Evolutionary conservation across 768 basidiomycete genomes (phyloP).

Genomic region (Agrocybe praecox): DNA sequence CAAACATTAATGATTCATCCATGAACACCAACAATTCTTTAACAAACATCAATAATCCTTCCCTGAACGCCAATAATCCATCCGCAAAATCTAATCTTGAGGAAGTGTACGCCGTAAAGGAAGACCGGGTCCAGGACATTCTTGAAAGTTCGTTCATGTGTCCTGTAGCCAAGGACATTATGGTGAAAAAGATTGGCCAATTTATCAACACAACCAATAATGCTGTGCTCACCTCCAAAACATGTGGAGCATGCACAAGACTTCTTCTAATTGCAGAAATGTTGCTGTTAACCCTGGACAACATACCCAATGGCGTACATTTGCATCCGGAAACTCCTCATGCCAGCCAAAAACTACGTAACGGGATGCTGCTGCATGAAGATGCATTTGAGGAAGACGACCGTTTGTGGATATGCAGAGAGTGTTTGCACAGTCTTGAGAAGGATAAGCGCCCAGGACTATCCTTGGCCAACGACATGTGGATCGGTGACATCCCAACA

Average conservation of each 20-base stretch:
- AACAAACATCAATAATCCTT: no score
- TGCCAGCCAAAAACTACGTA: neutral
- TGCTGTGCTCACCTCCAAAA: neutral
- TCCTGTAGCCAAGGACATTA: neutral
- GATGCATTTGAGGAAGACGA: neutral
- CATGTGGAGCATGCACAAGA: slow-evolving; percentile 5
- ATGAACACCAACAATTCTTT: no score
- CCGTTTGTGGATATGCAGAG: neutral
- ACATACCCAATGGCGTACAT: neutral
- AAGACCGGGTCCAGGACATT: neutral
- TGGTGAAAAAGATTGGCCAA: neutral
- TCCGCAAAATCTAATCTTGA: neutral
- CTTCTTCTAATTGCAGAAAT: neutral
- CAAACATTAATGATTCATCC: no score
- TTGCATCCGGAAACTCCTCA: neutral
- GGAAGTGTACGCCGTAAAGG: neutral
- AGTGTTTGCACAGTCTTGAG: neutral
- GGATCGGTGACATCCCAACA: neutral
- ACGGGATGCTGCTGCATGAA: neutral
- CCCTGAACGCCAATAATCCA: no score
- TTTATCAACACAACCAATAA: slow-evolving; percentile 8
- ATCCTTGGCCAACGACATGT: slow-evolving; percentile 36
- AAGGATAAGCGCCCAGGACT: slow-evolving; percentile 5
- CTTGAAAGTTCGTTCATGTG: neutral
- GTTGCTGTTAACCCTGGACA: neutral